Conservation (phyloP, 2,329 filamentous ascomycete species). For the Fusarium tanahbumbuense region DNA sequence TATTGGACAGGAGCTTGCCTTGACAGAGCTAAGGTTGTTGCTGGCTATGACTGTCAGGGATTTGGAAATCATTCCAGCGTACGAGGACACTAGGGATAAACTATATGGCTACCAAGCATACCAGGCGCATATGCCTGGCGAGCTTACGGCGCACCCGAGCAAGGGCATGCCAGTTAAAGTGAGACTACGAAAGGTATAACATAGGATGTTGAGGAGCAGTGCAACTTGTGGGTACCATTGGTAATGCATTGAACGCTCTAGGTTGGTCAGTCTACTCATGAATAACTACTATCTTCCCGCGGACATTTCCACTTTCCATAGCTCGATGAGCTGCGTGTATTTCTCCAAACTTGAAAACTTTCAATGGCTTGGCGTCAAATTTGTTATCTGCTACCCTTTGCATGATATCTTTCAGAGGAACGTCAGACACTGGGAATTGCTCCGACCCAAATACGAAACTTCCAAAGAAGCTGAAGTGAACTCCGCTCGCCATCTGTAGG, state of each 20-base stretch:
- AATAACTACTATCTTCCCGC: not conserved
- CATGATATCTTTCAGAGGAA: not conserved
- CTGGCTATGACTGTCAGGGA: constrained; percentile 2
- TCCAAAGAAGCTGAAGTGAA: not conserved
- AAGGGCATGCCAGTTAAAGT: constrained; percentile 2
- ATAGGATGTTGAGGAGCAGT: too few species aligned
- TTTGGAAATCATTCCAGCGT: constrained; percentile 4
- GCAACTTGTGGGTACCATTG: not conserved
- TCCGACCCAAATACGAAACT: not conserved
- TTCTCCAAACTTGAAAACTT: not conserved
- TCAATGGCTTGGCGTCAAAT: not conserved
- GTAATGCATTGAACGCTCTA: too few species aligned
- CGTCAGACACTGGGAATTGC: not conserved
- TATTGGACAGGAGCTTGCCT: constrained; percentile 13
- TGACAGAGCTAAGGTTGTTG: not conserved
- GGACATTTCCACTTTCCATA: not conserved
- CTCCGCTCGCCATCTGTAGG: not conserved
- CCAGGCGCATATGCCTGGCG: not conserved
- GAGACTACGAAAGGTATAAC: not conserved
- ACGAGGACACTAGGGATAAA: not conserved
- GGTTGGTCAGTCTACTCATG: too few species aligned
- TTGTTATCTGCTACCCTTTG: not conserved
- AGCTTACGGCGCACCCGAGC: constrained; percentile 8
- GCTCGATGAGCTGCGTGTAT: not conserved
- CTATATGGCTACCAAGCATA: not conserved